Evolutionary conservation across 2,329 filamentous ascomycete species (phyloP).

Genomic region (Phialocephala sp.): DNA sequence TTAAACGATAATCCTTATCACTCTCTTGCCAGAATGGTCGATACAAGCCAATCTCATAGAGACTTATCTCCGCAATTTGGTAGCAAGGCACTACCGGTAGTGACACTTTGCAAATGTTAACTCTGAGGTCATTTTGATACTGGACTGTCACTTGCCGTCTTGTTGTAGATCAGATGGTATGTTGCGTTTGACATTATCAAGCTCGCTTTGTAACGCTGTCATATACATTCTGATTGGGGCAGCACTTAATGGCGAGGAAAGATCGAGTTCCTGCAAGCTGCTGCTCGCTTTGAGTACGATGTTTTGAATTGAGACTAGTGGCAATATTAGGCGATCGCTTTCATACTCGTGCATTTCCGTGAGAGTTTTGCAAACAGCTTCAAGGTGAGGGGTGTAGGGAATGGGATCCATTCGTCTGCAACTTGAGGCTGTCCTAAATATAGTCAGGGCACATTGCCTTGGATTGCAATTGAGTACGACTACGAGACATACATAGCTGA

Average conservation of each 20-base stretch:
- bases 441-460: no score
- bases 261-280: constrained; percentile 20
- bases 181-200: constrained; percentile 13
- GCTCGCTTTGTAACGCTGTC: constrained; percentile 17
- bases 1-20: constrained; percentile 23
- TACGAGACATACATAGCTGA: constrained; percentile 9
- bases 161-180: background rate
- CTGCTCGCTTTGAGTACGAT: constrained; percentile 25
- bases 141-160: constrained; percentile 11
- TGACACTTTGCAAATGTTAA: constrained; percentile 5
- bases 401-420: constrained; percentile 20
- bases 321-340: constrained; percentile 36
- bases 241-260: background rate
- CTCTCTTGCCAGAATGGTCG: background rate
- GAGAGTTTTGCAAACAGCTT: constrained; percentile 19
- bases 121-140: background rate
- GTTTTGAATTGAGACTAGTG: constrained; percentile 33
- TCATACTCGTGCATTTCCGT: constrained; percentile 31
- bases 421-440: constrained; percentile 8
- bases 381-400: constrained; percentile 17
- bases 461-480: no score
- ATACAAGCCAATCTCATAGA: constrained; percentile 21
- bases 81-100: constrained; percentile 6
- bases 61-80: constrained; percentile 22
- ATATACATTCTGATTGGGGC: constrained; percentile 20